Evolutionary conservation across 106 monocot genomes (phyloP).

Genomic region (Narthecium ossifragum): DNA sequence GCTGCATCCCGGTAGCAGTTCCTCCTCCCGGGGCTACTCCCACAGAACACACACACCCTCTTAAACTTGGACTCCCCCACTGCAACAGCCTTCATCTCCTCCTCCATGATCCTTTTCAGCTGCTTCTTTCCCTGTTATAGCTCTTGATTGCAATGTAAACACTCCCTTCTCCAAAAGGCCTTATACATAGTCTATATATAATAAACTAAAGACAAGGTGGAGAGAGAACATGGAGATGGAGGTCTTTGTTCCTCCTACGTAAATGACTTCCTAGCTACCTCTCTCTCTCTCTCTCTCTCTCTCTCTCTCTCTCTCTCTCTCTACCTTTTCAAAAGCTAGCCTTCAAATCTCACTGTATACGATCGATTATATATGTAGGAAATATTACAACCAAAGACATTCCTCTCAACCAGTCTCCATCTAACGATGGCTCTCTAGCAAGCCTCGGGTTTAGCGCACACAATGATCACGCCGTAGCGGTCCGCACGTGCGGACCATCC

Average conservation of each 20-base stretch:
- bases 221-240: too few species aligned
- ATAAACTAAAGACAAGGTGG: too few species aligned
- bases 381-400: neutral
- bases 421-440: neutral
- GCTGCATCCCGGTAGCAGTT: slow-evolving; percentile 48
- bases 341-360: neutral
- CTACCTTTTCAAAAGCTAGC: neutral
- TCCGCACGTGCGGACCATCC: slow-evolving; percentile 31
- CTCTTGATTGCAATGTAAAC: neutral
- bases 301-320: neutral
- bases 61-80: slow-evolving; percentile 22
- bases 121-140: neutral
- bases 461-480: slow-evolving; percentile 7
- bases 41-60: slow-evolving; percentile 54
- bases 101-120: too few species aligned
- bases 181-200: neutral
- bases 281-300: too few species aligned
- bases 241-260: too few species aligned
- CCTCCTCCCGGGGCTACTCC: slow-evolving; percentile 51
- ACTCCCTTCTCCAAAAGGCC: neutral
- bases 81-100: neutral
- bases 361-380: neutral
- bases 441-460: neutral
- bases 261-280: too few species aligned
- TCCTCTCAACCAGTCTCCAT: neutral